These are phyloP conservation scores for Trypanosoma melophagium DNA, from an alignment of 208 protist species.

Conservation along the genomic window DNA sequence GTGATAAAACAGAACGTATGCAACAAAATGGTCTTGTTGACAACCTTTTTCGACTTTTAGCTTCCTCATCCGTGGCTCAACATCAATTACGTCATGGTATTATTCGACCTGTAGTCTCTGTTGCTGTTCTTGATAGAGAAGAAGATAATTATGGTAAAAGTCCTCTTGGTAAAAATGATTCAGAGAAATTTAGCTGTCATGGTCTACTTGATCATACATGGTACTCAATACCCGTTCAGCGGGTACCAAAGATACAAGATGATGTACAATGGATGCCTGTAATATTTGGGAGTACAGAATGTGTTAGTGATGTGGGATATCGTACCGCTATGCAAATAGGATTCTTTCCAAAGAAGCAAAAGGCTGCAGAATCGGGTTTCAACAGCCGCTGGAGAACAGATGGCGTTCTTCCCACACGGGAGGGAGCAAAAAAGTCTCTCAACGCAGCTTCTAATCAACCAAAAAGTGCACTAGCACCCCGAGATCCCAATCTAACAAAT, in stretches of 20 bases:
- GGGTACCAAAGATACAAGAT: constrained; percentile 43
- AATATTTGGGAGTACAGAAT: constrained; percentile 65
- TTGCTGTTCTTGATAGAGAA: constrained; percentile 50
- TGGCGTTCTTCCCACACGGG: constrained; percentile 32
- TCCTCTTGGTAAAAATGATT: constrained; percentile 6
- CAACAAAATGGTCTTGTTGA: constrained; percentile 23
- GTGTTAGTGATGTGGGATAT: constrained; percentile 60
- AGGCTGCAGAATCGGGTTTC: background rate
- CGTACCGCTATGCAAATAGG: constrained; percentile 71
- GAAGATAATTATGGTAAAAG: background rate
- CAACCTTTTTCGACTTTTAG: constrained; percentile 58
- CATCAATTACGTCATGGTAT: constrained; percentile 62
- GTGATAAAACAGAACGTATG: background rate
- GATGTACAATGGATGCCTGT: constrained; percentile 73
- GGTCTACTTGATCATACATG: constrained; percentile 73
- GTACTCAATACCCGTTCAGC: constrained; percentile 60
- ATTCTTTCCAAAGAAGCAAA: constrained; percentile 38
- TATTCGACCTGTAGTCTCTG: constrained; percentile 65
- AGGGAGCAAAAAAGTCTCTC: constrained; percentile 28
- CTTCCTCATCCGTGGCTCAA: constrained; percentile 64
- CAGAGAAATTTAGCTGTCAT: constrained; percentile 38
- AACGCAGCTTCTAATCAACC: background rate
- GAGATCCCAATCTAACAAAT: constrained; percentile 23
- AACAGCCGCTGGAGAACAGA: constrained; percentile 3
- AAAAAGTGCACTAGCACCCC: constrained; percentile 21